Conservation (phyloP, 2,329 filamentous ascomycete species). For the Aotearoamyces nothofagi region DNA sequence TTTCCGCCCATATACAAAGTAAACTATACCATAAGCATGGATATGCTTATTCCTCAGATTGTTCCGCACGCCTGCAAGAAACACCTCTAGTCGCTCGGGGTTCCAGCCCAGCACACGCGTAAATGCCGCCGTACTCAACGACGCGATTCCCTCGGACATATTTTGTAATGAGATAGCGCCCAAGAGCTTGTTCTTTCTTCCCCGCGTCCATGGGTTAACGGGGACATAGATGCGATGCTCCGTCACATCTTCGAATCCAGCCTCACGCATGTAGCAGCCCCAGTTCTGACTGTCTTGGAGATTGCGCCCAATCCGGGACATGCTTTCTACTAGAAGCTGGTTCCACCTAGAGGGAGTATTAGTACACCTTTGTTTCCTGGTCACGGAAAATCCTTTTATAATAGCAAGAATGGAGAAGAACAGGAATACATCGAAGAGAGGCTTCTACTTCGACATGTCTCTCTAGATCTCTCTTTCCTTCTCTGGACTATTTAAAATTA, state of each 20-base stretch:
- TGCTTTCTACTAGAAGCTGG: too few species aligned
- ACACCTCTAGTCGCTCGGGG: constrained; percentile 15
- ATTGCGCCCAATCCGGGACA: constrained; percentile 9
- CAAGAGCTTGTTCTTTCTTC: constrained; percentile 18
- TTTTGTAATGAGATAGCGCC: constrained; percentile 10
- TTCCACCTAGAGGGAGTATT: too few species aligned
- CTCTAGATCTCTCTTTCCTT: too few species aligned
- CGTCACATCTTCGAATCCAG: constrained; percentile 7
- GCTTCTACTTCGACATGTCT: too few species aligned
- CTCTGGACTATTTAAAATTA: too few species aligned
- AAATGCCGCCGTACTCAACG: constrained; percentile 12
- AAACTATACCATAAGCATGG: constrained; percentile 12
- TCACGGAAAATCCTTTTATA: too few species aligned
- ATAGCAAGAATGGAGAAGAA: too few species aligned
- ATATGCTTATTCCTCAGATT: constrained; percentile 16
- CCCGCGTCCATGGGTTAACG: constrained; percentile 32
- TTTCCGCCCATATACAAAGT: too few species aligned
- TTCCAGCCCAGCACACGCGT: constrained; percentile 13
- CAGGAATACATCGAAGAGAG: too few species aligned
- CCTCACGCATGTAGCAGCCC: constrained; percentile 6
- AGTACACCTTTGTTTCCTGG: too few species aligned
- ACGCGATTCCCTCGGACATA: constrained; percentile 14
- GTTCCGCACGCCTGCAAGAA: constrained; percentile 17
- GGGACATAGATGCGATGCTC: constrained; percentile 32
- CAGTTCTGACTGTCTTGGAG: constrained; percentile 5